A percentile compares a stretch with the other conserved stretches of the same genome.
These are phyloP conservation scores for Sisymbrium irio DNA, from an alignment of 345 rosid genomes.

Conservation along the genomic window DNA sequence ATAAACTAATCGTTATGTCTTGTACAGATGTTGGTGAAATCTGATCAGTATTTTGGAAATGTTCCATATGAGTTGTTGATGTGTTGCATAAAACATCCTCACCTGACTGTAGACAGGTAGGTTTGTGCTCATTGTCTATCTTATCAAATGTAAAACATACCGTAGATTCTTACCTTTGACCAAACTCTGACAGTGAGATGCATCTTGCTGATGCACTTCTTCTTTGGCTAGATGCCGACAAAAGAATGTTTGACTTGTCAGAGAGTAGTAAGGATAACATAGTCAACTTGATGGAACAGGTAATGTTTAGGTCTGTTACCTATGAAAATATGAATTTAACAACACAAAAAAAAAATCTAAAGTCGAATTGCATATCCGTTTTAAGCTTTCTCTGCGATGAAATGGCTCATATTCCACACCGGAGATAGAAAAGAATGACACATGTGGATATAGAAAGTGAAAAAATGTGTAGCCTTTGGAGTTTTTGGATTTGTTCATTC, in stretches of 20 bases:
- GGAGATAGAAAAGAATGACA: neutral
- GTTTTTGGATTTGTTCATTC: neutral
- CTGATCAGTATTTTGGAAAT: conserved; percentile 45
- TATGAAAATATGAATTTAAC: neutral
- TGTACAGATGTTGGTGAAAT: conserved; percentile 60
- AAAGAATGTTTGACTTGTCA: conserved; percentile 29
- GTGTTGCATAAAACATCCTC: conserved; percentile 53
- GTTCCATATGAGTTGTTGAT: conserved; percentile 55
- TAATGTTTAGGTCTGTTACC: conserved; percentile 22
- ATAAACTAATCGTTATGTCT: conserved; percentile 23
- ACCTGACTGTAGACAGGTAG: conserved; percentile 62
- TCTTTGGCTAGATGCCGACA: conserved; percentile 54
- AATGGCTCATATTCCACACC: too few species aligned
- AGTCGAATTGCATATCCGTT: too few species aligned
- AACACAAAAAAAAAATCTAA: neutral
- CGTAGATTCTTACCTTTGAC: conserved; percentile 36
- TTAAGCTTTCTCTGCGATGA: too few species aligned
- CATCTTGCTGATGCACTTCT: conserved; percentile 65
- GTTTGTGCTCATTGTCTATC: conserved; percentile 6
- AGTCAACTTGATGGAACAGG: conserved; percentile 56
- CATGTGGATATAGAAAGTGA: neutral
- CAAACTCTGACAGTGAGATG: conserved; percentile 61
- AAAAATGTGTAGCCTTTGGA: neutral
- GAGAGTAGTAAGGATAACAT: conserved; percentile 31
- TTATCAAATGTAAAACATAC: conserved; percentile 6